Conservation (phyloP, 495 filamentous ascomycete species). For the Aspergillus cavernicola region DNA sequence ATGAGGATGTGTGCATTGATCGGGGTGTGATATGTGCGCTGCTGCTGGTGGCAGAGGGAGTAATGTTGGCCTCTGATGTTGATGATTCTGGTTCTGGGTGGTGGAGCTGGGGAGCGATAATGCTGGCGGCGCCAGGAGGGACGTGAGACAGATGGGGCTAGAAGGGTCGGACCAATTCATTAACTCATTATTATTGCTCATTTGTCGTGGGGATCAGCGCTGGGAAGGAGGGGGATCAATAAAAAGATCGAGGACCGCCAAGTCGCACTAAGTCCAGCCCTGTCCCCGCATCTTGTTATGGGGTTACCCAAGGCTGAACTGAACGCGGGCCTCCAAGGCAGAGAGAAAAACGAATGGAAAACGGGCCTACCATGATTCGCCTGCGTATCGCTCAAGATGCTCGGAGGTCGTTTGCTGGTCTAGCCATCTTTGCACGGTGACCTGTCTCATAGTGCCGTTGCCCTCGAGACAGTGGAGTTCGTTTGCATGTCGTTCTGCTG, state of each 20-base stretch:
- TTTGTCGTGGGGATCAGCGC: constrained; percentile 1
- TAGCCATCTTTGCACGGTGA: constrained; percentile 29
- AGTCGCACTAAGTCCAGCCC: constrained; percentile 16
- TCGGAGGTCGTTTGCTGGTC: constrained; percentile 23
- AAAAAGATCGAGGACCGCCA: constrained; percentile 5
- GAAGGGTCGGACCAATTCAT: background rate
- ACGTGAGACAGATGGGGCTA: constrained; percentile 21
- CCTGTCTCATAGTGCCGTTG: constrained; percentile 17
- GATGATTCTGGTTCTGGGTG: background rate
- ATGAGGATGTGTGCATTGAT: background rate
- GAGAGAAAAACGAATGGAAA: background rate
- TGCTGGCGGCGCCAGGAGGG: constrained; percentile 5
- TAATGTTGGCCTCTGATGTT: background rate
- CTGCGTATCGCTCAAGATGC: constrained; percentile 20
- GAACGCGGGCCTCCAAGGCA: background rate
- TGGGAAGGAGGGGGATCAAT: background rate
- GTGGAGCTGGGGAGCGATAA: background rate
- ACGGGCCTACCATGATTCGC: constrained; percentile 32
- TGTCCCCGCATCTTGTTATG: constrained; percentile 28
- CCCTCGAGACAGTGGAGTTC: constrained; percentile 11
- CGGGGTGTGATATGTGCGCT: background rate
- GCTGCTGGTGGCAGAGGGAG: background rate
- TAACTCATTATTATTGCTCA: background rate
- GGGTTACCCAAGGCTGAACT: constrained; percentile 20
- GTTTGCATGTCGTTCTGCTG: constrained; percentile 13